Evolutionary conservation across 371 early-diverging fungal genomes (phyloP), one percentile per base, ranked within the genome.

Genomic region (Rhizopus sp.): DNA sequence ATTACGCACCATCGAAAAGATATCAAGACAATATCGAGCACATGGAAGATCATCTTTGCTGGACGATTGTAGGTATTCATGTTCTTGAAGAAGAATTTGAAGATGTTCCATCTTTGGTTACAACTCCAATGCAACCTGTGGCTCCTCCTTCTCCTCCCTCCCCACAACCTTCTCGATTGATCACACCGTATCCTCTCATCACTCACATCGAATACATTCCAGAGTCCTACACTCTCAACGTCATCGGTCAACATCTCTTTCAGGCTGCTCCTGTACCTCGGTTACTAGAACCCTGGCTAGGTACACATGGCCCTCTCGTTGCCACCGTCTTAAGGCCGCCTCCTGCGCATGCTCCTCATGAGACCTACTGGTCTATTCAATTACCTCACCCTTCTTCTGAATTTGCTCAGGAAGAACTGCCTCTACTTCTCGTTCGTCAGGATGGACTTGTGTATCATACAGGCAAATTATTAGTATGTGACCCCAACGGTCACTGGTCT

Each of bases 1-100:
- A 73, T 46, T 72, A 64, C 33, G 32, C 57, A 7, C 60, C 69
- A n/a, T 73, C 73, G 6, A 57, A 12, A 42, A 15, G 53, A 46
- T 52, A 39, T 16, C 44, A 47, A 53, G 72, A 71, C 51, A 64
- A 64, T 31, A 23, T 23, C 2, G 23, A 23, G 23, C 2, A 23
- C 23, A 69, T 90, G 9, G 89, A 90, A 63, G 91, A 92, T 58
- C 85, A 85, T 66, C 77, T 89, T 39, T 92, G 91, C 73, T 92
- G 93, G 93, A 92, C 93, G 5, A 90, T 91, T 57, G 90, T 91
- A 33, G 89, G 91, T 44, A 75, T 78, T 45, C 63, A 78, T 45
- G 80, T 77, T 42, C 80, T 80, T 59, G 80, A 82, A 49, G 79
- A 80, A 59, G 79, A 76, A 0, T 82, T 70, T 64, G 70, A 70